Conservation (phyloP, 2,329 filamentous ascomycete genomes). For the Chaetomiaceae sp. region DNA sequence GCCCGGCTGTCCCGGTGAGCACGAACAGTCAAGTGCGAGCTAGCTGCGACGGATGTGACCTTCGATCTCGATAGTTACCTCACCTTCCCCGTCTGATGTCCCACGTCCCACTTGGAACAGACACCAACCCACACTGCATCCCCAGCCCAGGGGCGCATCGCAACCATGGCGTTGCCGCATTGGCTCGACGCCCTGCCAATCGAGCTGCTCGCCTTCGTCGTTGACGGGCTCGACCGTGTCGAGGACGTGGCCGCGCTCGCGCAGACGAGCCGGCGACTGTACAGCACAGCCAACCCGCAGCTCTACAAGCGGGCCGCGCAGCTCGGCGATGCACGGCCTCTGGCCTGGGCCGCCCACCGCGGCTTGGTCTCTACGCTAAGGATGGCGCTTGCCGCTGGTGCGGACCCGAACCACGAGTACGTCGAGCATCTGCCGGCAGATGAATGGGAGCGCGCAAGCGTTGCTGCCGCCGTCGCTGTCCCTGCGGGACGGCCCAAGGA, state of each 20-base stretch:
- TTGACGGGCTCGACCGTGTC: slow-evolving; percentile 20
- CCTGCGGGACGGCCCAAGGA: background rate
- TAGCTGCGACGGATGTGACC: too few relatives aligned
- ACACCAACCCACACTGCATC: too few relatives aligned
- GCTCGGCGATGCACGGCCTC: slow-evolving; percentile 15
- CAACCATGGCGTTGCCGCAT: background rate
- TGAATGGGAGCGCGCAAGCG: slow-evolving; percentile 13
- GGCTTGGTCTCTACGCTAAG: slow-evolving; percentile 22
- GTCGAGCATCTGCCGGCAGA: slow-evolving; percentile 12
- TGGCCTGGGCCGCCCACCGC: slow-evolving; percentile 25
- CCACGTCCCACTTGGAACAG: too few relatives aligned
- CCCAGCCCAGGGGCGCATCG: background rate
- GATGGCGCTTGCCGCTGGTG: slow-evolving; percentile 23
- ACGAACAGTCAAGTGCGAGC: too few relatives aligned
- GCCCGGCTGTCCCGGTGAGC: background rate
- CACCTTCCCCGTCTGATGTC: too few relatives aligned
- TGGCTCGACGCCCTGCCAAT: slow-evolving; percentile 21
- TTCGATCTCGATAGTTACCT: too few relatives aligned
- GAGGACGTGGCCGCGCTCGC: slow-evolving; percentile 25
- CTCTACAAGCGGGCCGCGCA: slow-evolving; percentile 24
- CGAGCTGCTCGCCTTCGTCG: slow-evolving; percentile 25
- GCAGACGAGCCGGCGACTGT: slow-evolving; percentile 19
- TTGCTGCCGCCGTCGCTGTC: slow-evolving; percentile 4
- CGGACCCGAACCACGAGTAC: slow-evolving; percentile 23
- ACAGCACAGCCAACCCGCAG: slow-evolving; percentile 20